Base-by-base conservation (phyloP, 306 rosid species). In the Chamaecrista fasciculata region DNA sequence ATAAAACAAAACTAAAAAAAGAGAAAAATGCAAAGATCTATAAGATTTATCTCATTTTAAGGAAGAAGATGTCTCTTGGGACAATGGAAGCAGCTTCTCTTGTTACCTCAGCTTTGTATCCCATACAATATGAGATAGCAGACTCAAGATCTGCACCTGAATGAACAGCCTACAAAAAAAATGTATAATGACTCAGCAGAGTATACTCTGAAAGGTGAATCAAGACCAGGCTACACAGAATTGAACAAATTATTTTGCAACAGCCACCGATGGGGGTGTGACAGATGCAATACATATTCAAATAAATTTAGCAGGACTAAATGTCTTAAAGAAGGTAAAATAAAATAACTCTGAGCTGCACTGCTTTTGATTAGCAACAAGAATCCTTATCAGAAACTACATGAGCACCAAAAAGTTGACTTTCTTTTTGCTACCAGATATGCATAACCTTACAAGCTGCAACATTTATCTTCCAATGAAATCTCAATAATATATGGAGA, bases 71-170 rank as follows among this genome's bases (percentile, higher is more conserved):
- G 53, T 18, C 70, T n/a, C 62, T 40, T 62, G 25, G 25, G 51
- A 61, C n/a, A 71, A 58, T 36, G 72, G 43, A 43, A 72, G 51
- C 48, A 53, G 69, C 74, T 23, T 55, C 21, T 59, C 37, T 61
- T 18, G 63, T 78, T 85, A 94, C 99, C 99, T 94, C 80, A 63
- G 96, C 26, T 84, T 79, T 84, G 82, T 94, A 94, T 67, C 99
- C 99, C 87, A 82, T 80, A 73, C 96, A 91, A 82, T 94, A 84
- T 78, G 83, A 5, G 76, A 91, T 81, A 51, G 99, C 89, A 72
- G 97, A 91, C 58, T 91, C 97, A 46, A 94, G 95, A 86, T 91
- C 97, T 43, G 96, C 97, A 70, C 97, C 97, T n/a, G 97, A 94
- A 84, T 94, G 96, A 84, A 94, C 97, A 49, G 92, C 96, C 99